Conservation (phyloP, 164 flowering plant genomes). For the Akebia trifoliata region DNA sequence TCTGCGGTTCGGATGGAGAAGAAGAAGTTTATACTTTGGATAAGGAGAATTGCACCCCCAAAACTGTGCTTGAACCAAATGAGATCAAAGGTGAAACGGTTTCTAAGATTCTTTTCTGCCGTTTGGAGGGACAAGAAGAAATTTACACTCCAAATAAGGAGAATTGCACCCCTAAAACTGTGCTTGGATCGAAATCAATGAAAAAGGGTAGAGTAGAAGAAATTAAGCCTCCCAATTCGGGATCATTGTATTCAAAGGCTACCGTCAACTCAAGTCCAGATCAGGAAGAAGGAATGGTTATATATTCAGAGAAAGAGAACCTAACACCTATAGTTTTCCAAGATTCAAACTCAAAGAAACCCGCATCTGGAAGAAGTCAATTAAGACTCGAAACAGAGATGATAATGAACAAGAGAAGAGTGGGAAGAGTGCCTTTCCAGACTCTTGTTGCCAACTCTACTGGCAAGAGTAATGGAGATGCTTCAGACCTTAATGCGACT, state of each 20-base stretch:
- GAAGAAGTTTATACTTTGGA: conserved; percentile 43
- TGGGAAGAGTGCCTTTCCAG: conserved; percentile 62
- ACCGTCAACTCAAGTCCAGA: conserved; percentile 11
- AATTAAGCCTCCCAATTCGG: too few species aligned
- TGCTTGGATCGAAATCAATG: conserved; percentile 23
- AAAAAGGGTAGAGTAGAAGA: conserved; percentile 31
- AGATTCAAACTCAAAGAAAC: conserved; percentile 23
- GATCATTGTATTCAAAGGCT: conserved; percentile 26
- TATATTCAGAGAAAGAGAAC: conserved; percentile 52
- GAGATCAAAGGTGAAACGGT: conserved; percentile 11
- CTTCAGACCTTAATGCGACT: conserved; percentile 18
- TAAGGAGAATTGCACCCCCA: conserved; percentile 41
- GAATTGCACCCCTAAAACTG: conserved; percentile 49
- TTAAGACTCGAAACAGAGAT: conserved; percentile 17
- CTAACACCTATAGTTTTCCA: conserved; percentile 30
- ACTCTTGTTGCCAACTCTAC: conserved; percentile 33
- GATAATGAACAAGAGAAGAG: conserved; percentile 20
- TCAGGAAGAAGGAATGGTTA: conserved; percentile 20
- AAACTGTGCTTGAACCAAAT: conserved; percentile 19
- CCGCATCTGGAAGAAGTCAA: conserved; percentile 15
- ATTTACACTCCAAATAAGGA: conserved; percentile 57
- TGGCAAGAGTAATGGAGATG: conserved; percentile 27
- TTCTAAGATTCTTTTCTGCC: conserved; percentile 27
- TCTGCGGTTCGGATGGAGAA: conserved; percentile 29
- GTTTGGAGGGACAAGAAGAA: conserved; percentile 35